These are phyloP conservation scores for Aspergillus wentii DNA, from an alignment of 495 filamentous ascomycete species.

Conservation along the genomic window DNA sequence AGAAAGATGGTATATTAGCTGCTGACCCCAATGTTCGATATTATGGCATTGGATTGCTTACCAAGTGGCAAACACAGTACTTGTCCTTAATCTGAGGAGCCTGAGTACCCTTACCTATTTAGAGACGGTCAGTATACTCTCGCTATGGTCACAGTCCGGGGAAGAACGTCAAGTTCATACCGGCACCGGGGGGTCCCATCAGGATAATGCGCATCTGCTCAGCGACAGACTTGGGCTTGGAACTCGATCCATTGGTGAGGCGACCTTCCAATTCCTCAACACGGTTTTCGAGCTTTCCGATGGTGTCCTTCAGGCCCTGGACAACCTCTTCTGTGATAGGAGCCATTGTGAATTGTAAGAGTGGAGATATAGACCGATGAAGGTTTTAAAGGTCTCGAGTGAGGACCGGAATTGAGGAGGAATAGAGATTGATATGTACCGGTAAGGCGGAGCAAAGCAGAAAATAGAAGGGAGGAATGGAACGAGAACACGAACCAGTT, in stretches of 20 bases:
- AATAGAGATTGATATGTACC: constrained; percentile 6
- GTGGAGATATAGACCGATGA: constrained; percentile 16
- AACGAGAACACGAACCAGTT: constrained; percentile 14
- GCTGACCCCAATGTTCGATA: background rate
- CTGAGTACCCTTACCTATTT: constrained; percentile 94
- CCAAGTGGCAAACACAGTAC: constrained; percentile 94
- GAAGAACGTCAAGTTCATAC: constrained; percentile 43
- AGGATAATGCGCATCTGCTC: constrained; percentile 87
- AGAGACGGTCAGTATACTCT: constrained; percentile 16
- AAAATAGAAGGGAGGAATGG: constrained; percentile 30
- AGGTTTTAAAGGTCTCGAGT: constrained; percentile 15
- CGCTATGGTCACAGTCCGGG: constrained; percentile 10
- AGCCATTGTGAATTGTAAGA: constrained; percentile 60
- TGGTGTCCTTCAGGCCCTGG: constrained; percentile 67
- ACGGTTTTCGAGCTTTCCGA: constrained; percentile 78
- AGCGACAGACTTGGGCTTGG: constrained; percentile 41
- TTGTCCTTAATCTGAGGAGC: constrained; percentile 96
- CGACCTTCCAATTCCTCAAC: constrained; percentile 71
- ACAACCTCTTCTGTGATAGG: constrained; percentile 74
- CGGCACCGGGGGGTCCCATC: constrained; percentile 96
- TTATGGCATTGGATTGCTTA: constrained; percentile 41
- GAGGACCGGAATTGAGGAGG: constrained; percentile 5
- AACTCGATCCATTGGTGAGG: constrained; percentile 48
- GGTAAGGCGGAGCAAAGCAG: constrained; percentile 10
- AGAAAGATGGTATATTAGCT: constrained; percentile 7